These are phyloP conservation scores for Stellera chamaejasme DNA, from an alignment of 345 rosid species.

Conservation along the genomic window DNA sequence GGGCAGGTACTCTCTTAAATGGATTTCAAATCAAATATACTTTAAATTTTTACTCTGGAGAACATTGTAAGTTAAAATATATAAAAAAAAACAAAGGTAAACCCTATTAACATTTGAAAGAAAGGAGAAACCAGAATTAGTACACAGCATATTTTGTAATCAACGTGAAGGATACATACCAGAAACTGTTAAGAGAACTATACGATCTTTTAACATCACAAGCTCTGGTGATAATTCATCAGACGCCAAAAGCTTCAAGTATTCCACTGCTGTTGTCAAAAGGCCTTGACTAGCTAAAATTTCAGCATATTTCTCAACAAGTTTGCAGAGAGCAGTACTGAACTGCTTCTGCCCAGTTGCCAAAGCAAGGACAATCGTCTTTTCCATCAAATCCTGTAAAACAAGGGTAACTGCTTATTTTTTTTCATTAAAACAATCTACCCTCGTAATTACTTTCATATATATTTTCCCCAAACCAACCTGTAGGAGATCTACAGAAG, in stretches of 20 bases:
- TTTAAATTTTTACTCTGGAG: no score
- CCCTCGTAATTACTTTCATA: no score
- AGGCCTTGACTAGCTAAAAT: slow-evolving; percentile 97
- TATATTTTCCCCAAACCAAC: slow-evolving; percentile 22
- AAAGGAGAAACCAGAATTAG: no score
- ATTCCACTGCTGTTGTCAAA: slow-evolving; percentile 76
- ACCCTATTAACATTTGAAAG: no score
- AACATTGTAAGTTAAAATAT: no score
- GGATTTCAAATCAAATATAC: no score
- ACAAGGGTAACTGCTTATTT: slow-evolving; percentile 13
- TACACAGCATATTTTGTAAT: no score
- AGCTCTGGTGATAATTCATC: slow-evolving; percentile 90
- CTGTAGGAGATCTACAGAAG: slow-evolving; percentile 91
- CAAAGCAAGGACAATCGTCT: slow-evolving; percentile 92
- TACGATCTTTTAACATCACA: slow-evolving; percentile 69
- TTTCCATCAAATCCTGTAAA: slow-evolving; percentile 96
- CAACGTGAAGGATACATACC: slow-evolving; percentile 30
- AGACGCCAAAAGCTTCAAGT: slow-evolving; percentile 82
- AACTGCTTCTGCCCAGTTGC: slow-evolving; percentile 91
- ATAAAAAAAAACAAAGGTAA: no score
- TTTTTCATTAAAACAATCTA: not conserved
- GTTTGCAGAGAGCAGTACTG: slow-evolving; percentile 86
- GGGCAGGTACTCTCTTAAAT: no score
- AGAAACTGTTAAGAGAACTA: slow-evolving; percentile 60
- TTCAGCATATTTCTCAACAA: slow-evolving; percentile 96